Evolutionary conservation across 2,329 filamentous ascomycete genomes (phyloP).

Genomic region (Emergomyces africanus): DNA sequence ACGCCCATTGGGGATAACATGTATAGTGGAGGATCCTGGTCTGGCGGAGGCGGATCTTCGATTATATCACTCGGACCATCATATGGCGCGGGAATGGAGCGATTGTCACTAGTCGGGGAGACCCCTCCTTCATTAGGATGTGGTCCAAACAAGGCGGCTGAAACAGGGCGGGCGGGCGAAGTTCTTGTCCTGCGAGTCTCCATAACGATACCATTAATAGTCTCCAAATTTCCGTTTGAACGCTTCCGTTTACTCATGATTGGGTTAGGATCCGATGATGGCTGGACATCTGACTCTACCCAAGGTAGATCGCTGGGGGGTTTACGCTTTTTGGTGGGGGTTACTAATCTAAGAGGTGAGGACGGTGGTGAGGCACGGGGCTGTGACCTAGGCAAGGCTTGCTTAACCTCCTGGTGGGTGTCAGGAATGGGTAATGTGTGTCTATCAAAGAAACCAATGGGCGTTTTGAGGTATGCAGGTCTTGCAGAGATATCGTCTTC

Average conservation of each 20-base stretch:
- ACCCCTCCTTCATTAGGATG: neutral
- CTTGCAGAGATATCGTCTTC: constrained; percentile 18
- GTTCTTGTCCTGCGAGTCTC: neutral
- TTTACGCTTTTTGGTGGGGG: constrained; percentile 11
- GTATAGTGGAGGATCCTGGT: neutral
- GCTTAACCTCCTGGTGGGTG: constrained; percentile 8
- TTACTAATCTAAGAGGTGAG: neutral
- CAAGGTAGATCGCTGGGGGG: neutral
- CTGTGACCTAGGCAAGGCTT: neutral
- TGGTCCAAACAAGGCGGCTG: neutral
- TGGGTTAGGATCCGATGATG: neutral
- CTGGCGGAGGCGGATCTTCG: neutral
- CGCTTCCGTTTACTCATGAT: neutral
- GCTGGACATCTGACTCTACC: constrained; percentile 1
- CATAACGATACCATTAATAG: neutral
- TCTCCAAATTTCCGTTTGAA: neutral
- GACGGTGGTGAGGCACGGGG: neutral
- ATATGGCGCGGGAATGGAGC: neutral
- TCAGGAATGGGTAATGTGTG: constrained; percentile 26
- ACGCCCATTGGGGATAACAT: neutral
- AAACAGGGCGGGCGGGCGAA: neutral
- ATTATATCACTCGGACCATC: neutral
- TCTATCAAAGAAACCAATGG: constrained; percentile 26
- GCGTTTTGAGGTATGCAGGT: constrained; percentile 18
- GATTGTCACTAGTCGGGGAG: neutral